Evolutionary conservation across 2,329 filamentous ascomycete species (phyloP).

Genomic region (Monilinia polystroma): DNA sequence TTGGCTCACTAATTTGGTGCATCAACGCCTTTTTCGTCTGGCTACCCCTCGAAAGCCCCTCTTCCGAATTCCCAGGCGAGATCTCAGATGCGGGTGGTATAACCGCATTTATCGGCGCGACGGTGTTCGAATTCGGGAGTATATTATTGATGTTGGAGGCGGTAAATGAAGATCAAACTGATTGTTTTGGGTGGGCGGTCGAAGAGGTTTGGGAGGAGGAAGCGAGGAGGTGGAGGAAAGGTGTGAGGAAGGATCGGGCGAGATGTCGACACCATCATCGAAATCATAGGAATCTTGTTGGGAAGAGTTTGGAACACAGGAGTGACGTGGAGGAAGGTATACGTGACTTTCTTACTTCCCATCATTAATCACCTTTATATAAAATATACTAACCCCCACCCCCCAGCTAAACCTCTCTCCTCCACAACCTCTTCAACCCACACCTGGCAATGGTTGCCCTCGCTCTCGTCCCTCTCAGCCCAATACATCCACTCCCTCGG

Average conservation of each 20-base stretch:
- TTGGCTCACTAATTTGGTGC: conserved; percentile 55
- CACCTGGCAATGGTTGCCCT: conserved; percentile 60
- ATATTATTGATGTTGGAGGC: conserved; percentile 65
- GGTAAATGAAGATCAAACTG: conserved; percentile 63
- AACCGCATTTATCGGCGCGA: conserved; percentile 65
- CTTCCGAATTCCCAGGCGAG: conserved; percentile 55
- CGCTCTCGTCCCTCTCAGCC: conserved; percentile 53
- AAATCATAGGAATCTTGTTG: conserved; percentile 43
- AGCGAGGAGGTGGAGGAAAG: conserved; percentile 36
- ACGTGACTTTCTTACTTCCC: neutral
- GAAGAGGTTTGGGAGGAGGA: conserved; percentile 46
- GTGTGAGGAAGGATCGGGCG: conserved; percentile 25
- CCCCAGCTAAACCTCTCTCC: neutral
- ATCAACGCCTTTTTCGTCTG: conserved; percentile 64
- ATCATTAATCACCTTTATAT: neutral
- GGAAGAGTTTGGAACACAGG: conserved; percentile 31
- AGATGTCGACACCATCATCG: conserved; percentile 46
- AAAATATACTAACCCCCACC: neutral
- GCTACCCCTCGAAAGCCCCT: conserved; percentile 58
- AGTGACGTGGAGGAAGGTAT: conserved; percentile 8
- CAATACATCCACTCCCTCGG: conserved; percentile 63
- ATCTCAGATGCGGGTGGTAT: conserved; percentile 56
- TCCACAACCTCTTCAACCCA: neutral
- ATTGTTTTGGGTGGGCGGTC: conserved; percentile 69
- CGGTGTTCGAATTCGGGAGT: conserved; percentile 64